phyloP scores from a whole-genome alignment of 2,329 filamentous ascomycete genomes.

The Xylariaceae sp. region DNA sequence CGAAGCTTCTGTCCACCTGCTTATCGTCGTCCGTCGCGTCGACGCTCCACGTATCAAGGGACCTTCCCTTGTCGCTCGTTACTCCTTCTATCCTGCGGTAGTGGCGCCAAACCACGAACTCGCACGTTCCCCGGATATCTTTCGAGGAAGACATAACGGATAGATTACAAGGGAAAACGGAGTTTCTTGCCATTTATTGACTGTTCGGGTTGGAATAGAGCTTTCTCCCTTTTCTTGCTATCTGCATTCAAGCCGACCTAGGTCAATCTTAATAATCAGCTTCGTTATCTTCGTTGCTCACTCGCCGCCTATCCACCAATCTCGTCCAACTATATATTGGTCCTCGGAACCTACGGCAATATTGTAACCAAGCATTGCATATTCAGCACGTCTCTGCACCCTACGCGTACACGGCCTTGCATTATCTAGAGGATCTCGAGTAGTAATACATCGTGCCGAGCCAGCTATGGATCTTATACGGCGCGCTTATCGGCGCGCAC shows the following conservation, averaged over 20 bases:
- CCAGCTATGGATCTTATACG: slow-evolving; percentile 62
- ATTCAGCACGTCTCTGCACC: slow-evolving; percentile 6
- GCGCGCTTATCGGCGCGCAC: slow-evolving; percentile 58
- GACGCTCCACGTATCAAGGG: slow-evolving; percentile 6
- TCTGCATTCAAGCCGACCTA: slow-evolving; percentile 13
- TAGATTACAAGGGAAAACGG: slow-evolving; percentile 23
- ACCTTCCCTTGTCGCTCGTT: slow-evolving; percentile 39
- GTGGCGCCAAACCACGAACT: slow-evolving; percentile 8
- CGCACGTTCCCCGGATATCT: slow-evolving; percentile 2
- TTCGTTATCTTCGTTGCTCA: slow-evolving; percentile 6
- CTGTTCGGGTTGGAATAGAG: slow-evolving; percentile 27
- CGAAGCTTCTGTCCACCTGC: background rate
- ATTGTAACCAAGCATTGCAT: slow-evolving; percentile 25
- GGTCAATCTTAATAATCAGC: slow-evolving; percentile 14
- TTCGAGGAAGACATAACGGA: slow-evolving; percentile 24
- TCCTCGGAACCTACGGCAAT: slow-evolving; percentile 9
- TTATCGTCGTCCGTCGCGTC: slow-evolving; percentile 1
- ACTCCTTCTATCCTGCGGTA: slow-evolving; percentile 26
- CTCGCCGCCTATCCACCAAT: background rate
- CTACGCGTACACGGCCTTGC: slow-evolving; percentile 4
- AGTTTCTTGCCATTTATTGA: slow-evolving; percentile 18
- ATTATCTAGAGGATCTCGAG: slow-evolving; percentile 6
- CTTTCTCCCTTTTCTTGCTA: slow-evolving; percentile 13
- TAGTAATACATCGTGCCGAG: slow-evolving; percentile 21
- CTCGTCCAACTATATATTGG: slow-evolving; percentile 6